Evolutionary conservation across 306 rosid species (phyloP), one percentile per base, ranked within the genome.

Genomic region (Canavalia gladiata): DNA sequence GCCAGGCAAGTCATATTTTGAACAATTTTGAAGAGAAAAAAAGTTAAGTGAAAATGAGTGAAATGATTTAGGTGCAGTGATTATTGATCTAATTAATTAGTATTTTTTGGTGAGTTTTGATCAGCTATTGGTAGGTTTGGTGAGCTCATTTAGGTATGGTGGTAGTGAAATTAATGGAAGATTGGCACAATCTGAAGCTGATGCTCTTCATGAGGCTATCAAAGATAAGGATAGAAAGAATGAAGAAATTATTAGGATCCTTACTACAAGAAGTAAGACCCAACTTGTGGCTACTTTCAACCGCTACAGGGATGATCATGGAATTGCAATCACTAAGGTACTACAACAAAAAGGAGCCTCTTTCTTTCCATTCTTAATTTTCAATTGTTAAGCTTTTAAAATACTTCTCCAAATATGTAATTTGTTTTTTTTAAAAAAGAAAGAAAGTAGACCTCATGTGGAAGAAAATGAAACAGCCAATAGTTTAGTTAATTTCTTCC

Each of bases 271-370:
- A 70, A 90, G 95, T 87, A 92, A 86, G 79, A 67, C 86, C 0
- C 97, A 92, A 79, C 91, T 92, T 86, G 80, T 89, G 47, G 95
- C 92, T 0, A 89, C 91, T 60, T 90, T 92, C 88, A 95, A 92
- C 64, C 75, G 79, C 34, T 93, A 91, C 81, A 87, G 83, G 85
- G 97, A 93, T 77, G 93, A 75, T 43, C 89, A 86, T 71, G 92
- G 87, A 55, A 68, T 75, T 83, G 87, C 99, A 59, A 88, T 95
- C 78, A 85, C 94, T 33, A 91, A 91, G 97, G 98, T 94, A 10
- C 65, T 94, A 10, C 65, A 77, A 4, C 1, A 56, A 49, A 3
- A 8, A 72, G 30, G 1, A 72, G 1, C 57, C 4, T 55, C 28
- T 31, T 72, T 73, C 6, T 45, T 45, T 54, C 2, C 11, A 41